Evolutionary conservation across 371 early-diverging fungal genomes (phyloP).

Genomic region (Mortierella sp.): DNA sequence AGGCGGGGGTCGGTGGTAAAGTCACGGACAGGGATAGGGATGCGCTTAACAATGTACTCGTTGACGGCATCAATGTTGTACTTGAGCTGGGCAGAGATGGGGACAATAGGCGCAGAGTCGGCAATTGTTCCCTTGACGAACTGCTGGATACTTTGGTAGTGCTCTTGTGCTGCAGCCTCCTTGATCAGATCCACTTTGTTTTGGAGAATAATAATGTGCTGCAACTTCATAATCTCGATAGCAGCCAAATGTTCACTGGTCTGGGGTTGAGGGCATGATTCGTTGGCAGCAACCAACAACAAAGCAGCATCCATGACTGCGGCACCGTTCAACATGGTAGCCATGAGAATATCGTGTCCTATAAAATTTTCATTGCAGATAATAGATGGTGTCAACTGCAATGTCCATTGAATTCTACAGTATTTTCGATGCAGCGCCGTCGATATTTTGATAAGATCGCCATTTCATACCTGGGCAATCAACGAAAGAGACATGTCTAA

Average conservation of each 20-base stretch:
- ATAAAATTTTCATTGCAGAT: not conserved
- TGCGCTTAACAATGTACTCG: conserved; percentile 99
- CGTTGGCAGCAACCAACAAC: conserved; percentile 99
- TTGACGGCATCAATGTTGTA: conserved; percentile 99
- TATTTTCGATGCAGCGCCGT: not conserved
- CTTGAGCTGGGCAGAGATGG: conserved; percentile 99
- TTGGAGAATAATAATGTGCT: conserved; percentile 99
- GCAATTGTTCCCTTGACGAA: conserved; percentile 98
- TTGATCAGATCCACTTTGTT: conserved; percentile 99
- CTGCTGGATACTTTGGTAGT: conserved; percentile 94
- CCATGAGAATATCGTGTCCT: conserved; percentile 99
- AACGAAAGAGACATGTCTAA: conserved; percentile 99
- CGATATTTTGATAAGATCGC: not conserved
- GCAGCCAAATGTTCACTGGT: conserved; percentile 99
- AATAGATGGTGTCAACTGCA: not conserved
- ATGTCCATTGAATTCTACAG: not conserved
- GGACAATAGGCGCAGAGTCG: conserved; percentile 98
- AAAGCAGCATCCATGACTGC: conserved; percentile 99
- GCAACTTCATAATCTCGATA: conserved; percentile 99
- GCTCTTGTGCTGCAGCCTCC: conserved; percentile 95
- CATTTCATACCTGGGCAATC: conserved; percentile 96
- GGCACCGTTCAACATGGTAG: conserved; percentile 99
- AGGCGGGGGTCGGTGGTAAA: conserved; percentile 93
- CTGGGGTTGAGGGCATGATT: conserved; percentile 99
- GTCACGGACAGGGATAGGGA: conserved; percentile 98